Conservation (phyloP, 148 eudicot species). For the Drosera capensis region DNA sequence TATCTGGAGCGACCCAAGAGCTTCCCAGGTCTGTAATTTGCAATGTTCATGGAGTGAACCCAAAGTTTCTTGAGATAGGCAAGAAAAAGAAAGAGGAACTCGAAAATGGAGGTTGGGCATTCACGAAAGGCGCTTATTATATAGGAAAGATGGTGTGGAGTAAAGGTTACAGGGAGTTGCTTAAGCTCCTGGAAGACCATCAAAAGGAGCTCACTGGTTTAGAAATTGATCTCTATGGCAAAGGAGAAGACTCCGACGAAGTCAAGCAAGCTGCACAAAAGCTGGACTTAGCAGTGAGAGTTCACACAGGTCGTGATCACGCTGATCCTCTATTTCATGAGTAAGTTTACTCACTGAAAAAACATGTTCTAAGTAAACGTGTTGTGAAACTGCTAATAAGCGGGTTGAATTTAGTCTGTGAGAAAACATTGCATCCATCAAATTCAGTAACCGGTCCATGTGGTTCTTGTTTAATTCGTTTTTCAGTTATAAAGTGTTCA, state of each 20-base stretch:
- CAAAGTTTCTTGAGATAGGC: slow-evolving; percentile 83
- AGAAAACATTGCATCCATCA: background rate
- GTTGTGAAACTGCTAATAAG: background rate
- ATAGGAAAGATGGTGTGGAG: slow-evolving; percentile 96
- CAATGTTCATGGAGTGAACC: slow-evolving; percentile 98
- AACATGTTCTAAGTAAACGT: too few species aligned
- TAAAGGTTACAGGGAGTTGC: slow-evolving; percentile 87
- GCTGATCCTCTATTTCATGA: slow-evolving; percentile 86
- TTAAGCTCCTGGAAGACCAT: slow-evolving; percentile 59
- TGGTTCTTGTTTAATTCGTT: slow-evolving; percentile 1
- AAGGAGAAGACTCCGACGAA: slow-evolving; percentile 77
- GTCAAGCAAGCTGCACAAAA: slow-evolving; percentile 53
- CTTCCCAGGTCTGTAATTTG: slow-evolving; percentile 81
- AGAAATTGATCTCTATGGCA: slow-evolving; percentile 76
- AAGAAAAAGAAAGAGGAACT: slow-evolving; percentile 59
- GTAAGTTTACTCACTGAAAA: too few species aligned
- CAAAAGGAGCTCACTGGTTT: slow-evolving; percentile 57
- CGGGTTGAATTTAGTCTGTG: background rate
- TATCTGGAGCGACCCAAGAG: slow-evolving; percentile 95
- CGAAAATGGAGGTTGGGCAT: slow-evolving; percentile 25
- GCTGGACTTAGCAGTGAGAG: slow-evolving; percentile 42
- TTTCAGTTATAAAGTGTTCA: slow-evolving; percentile 75
- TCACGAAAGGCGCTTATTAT: slow-evolving; percentile 73
- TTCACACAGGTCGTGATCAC: slow-evolving; percentile 93
- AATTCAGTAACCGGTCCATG: background rate